Base-by-base conservation (phyloP, 1,139 yeast species). In the Pneumocystis carinii region DNA sequence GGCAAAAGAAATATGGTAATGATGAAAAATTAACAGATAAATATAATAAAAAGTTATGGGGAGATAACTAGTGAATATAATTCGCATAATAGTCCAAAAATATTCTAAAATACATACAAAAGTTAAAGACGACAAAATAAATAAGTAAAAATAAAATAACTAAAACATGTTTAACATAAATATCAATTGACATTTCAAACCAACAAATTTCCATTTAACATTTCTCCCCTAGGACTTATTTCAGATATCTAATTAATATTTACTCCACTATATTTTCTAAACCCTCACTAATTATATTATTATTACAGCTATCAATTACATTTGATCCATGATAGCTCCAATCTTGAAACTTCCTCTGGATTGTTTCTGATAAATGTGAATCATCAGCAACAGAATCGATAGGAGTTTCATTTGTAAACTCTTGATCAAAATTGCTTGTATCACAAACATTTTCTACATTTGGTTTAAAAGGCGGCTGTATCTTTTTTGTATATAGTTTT, bases 321-420 rank as follows among this genome's bases (percentile, higher is more conserved):
- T 59, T 65, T 29, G 69, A 62, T 67, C 72, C 96, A 64, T 88
- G 89, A 74, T 90, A 90, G 1, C 97, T 90, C 98, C 98, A 92
- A 3, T 98, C 97, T 61, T 96, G 97, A 78, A 92, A 92, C 75
- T 92, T 97, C 72, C 87, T 85, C 74, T 92, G 98, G 29, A 92
- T 96, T 69, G 90, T 83, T 70, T 87, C 96, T 73, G 89, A 87
- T 75, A 83, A 81, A 70, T 61, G 77, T n/a, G 66, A 70, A 72
- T 90, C 96, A 72, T 90, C 96, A 35, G 90, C 97, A 14, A 92
- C 97, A 65, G 96, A 87, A 73, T 92, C 98, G 69, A 90, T 87
- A 4, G 98, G 97, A 70, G 86, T 84, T 71, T 92, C 97, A 71
- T 80, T 85, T 10, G 98, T 92, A 73, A 92, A 92, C 72, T 90